Conservation (phyloP, 176 grass and related monocot species). For the Cenchrus americanus region DNA sequence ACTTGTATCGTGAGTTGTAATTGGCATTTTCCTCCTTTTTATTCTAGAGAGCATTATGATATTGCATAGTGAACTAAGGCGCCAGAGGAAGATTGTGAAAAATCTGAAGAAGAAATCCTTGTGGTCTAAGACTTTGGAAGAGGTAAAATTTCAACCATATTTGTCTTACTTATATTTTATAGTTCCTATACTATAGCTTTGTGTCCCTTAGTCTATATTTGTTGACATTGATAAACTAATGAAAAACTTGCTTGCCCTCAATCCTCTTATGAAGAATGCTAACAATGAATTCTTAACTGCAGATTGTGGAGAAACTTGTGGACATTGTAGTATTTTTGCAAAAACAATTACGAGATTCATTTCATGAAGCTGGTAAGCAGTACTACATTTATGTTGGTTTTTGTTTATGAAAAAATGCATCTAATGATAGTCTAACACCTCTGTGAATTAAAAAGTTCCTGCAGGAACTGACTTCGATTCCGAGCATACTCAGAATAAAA, state of each 20-base stretch:
- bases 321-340: constrained; percentile 81
- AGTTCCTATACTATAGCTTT: constrained; percentile 5
- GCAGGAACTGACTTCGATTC: constrained; percentile 42
- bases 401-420: not conserved
- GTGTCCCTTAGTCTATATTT: not conserved
- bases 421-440: constrained; percentile 13
- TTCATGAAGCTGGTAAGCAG: constrained; percentile 56
- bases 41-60: constrained; percentile 84
- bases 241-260: not conserved
- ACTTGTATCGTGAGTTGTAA: not conserved
- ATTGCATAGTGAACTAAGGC: constrained; percentile 87
- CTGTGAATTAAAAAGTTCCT: constrained; percentile 27
- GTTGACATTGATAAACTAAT: not conserved
- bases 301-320: constrained; percentile 97
- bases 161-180: constrained; percentile 18
- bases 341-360: constrained; percentile 72
- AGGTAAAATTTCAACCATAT: constrained; percentile 54
- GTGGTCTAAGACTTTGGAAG: constrained; percentile 90
- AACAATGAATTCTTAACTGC: constrained; percentile 37
- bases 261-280: constrained; percentile 1
- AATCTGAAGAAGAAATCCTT: constrained; percentile 96
- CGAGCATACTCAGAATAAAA: constrained; percentile 57
- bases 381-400: not conserved
- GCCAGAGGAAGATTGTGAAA: constrained; percentile 91
- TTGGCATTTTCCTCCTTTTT: constrained; percentile 14